Evolutionary conservation across 306 rosid genomes (phyloP).

Genomic region (Fragaria vesca): DNA sequence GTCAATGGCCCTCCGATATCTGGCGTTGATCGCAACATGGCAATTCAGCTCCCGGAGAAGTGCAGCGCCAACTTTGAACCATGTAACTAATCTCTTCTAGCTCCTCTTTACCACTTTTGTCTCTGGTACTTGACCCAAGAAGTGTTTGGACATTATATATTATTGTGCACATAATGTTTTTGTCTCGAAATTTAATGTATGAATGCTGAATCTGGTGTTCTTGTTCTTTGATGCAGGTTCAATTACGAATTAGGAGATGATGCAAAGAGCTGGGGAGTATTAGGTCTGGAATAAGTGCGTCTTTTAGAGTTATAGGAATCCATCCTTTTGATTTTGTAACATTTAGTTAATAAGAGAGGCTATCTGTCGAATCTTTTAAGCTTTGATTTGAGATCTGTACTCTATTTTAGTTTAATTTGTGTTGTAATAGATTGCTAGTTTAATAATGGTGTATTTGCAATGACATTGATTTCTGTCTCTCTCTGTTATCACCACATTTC

Average conservation of each 20-base stretch:
- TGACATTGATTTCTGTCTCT: not conserved
- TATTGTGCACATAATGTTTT: not conserved
- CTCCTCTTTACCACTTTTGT: not conserved
- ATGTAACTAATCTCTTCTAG: conserved; percentile 39
- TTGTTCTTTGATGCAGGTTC: conserved; percentile 50
- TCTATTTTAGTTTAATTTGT: not conserved
- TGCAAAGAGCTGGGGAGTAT: conserved; percentile 12
- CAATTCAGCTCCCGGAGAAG: conserved; percentile 71
- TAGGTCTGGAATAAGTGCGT: conserved; percentile 30
- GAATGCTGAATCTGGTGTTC: not conserved
- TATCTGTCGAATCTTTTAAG: not conserved
- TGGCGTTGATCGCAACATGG: conserved; percentile 84
- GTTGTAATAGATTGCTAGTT: not conserved
- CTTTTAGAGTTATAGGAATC: conserved; percentile 8
- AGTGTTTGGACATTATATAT: not conserved
- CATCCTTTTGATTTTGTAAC: not conserved
- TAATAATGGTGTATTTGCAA: not conserved
- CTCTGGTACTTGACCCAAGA: not conserved
- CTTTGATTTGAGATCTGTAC: conserved; percentile 8
- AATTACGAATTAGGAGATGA: conserved; percentile 35
- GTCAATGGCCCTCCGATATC: conserved; percentile 76
- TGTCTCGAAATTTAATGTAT: not conserved
- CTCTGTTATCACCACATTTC: not conserved
- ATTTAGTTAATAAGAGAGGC: conserved; percentile 23
- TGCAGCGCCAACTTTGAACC: conserved; percentile 72